Conservation (phyloP, 2,329 filamentous ascomycete species). For the Calonectria hawksworthii region DNA sequence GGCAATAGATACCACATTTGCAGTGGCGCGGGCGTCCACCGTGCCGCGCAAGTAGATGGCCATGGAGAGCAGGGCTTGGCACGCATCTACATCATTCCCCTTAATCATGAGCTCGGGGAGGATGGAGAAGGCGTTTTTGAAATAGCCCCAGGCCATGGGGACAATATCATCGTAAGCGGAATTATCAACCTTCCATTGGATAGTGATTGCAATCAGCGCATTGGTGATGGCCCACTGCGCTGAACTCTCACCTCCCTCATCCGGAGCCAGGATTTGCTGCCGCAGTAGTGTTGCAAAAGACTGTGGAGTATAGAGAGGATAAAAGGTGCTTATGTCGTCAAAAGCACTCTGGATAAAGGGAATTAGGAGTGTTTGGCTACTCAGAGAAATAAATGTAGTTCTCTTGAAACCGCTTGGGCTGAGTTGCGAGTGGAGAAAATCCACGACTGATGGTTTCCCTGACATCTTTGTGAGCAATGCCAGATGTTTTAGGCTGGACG, state of each 20-base stretch:
- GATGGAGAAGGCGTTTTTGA: background rate
- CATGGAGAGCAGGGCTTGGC: background rate
- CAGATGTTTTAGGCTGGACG: background rate
- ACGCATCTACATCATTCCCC: background rate
- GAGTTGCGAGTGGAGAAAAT: background rate
- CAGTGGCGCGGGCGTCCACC: background rate
- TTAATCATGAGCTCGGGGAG: background rate
- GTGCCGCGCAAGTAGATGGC: background rate
- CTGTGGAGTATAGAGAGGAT: background rate
- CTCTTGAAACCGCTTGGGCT: background rate
- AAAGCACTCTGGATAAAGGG: background rate
- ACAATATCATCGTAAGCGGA: background rate
- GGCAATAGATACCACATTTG: background rate
- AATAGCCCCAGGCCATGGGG: background rate
- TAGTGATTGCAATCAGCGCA: background rate
- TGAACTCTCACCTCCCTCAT: background rate
- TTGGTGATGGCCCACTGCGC: background rate
- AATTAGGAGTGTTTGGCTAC: background rate
- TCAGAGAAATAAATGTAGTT: background rate
- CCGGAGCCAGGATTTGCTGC: background rate
- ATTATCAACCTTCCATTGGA: conserved; percentile 1
- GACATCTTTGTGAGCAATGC: background rate
- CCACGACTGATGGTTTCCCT: background rate
- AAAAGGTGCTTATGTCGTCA: background rate
- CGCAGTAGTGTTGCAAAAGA: background rate